A percentile compares a stretch with the other conserved stretches of the same genome.
These are phyloP conservation scores for Tulasnella sp. DNA, from an alignment of 768 basidiomycete species.

Conservation along the genomic window DNA sequence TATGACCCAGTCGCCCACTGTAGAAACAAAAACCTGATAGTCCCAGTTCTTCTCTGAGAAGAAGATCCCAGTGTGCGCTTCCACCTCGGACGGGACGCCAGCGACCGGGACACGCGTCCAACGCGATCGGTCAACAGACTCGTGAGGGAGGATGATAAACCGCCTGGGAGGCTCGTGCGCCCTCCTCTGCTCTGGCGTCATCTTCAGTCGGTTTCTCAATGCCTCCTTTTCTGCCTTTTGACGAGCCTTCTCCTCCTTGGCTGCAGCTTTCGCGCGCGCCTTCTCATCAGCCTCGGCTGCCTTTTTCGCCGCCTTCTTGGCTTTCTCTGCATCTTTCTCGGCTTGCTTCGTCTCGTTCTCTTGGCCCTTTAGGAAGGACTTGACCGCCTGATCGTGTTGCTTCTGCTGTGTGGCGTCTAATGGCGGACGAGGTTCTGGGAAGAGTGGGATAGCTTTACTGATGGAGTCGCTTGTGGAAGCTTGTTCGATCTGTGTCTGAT, in stretches of 20 bases:
- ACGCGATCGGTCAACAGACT: constrained; percentile 34
- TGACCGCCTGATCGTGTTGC: constrained; percentile 21
- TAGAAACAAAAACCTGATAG: constrained; percentile 39
- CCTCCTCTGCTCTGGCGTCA: neutral
- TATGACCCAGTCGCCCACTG: constrained; percentile 33
- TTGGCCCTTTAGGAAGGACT: constrained; percentile 20
- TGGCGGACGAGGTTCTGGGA: constrained; percentile 4
- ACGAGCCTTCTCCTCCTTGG: neutral
- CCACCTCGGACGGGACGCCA: constrained; percentile 45
- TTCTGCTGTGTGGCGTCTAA: constrained; percentile 20
- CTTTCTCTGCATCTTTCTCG: constrained; percentile 18
- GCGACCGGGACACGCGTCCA: constrained; percentile 44
- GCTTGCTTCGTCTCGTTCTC: constrained; percentile 18
- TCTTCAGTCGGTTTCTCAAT: neutral
- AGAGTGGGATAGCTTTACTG: neutral
- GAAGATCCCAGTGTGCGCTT: constrained; percentile 45
- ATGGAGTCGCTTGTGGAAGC: neutral
- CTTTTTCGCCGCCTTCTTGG: neutral
- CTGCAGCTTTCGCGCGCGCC: neutral
- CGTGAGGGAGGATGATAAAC: constrained; percentile 41
- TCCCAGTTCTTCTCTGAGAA: constrained; percentile 39
- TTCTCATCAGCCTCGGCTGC: neutral
- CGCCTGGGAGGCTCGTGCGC: constrained; percentile 26
- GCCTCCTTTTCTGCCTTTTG: neutral
- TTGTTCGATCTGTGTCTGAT: constrained; percentile 21